Base-by-base conservation (phyloP, 441 rosid genomes). In the Pelargonium exstipulatum region DNA sequence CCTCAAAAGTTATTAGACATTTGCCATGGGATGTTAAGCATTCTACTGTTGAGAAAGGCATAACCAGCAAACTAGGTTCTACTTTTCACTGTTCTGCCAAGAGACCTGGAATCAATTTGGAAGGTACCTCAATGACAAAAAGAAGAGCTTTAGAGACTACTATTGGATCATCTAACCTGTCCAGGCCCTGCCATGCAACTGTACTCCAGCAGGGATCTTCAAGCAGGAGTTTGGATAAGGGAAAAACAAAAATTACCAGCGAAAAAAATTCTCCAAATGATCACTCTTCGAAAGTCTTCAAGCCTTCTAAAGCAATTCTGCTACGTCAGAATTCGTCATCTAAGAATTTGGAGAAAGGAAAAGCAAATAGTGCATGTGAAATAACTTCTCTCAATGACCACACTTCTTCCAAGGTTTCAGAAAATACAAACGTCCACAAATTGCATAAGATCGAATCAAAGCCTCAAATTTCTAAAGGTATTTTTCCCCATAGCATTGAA, bases 71-170 rank as follows among this genome's bases (percentile, higher is more conserved):
- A 63, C 68, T 62, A 22, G 32, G 69, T n/a, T 62, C 73, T 16
- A 35, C 51, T 32, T 42, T 53, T 73, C 37, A 13, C 61, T 42
- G 62, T 61, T 43, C 79, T 69, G 62, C 74, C 16, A 76, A 74
- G 76, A 72, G 70, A 37, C 51, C 79, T 66, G 22, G 13, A 9
- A 70, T 48, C 62, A 16, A 58, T 71, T 62, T 67, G 43, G 51
- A 66, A 65, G 58, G 48, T 29, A 8, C 22, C 12, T 14, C 68
- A 65, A 58, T 58, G 48, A 14, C 16, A 2, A 72, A 67, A 67
- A 69, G 72, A 66, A 74, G 61, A 68, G 67, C 24, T 65, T 14
- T 64, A 10, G 77, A 51, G 66, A 43, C 65, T 63, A 32, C 13
- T 67, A 16, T 40, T 24, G 43, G 55, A 48, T 62, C 73, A 45